Evolutionary conservation across 352 stramenopile species (phyloP).

Genomic region (Plasmopara halstedii): DNA sequence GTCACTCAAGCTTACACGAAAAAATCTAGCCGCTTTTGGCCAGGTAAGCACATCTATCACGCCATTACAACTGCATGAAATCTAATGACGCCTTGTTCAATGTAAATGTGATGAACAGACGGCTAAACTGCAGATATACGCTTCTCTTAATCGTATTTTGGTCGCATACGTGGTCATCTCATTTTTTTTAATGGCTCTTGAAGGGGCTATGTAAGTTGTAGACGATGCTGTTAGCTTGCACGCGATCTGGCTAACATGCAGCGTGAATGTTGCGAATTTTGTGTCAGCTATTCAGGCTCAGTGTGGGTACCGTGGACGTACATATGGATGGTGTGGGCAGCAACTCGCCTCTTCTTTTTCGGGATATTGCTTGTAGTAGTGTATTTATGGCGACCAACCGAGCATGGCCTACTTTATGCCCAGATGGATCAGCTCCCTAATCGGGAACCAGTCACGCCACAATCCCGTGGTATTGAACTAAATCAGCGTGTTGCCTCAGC

Average conservation of each 20-base stretch:
- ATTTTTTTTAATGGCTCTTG: slow-evolving; percentile 66
- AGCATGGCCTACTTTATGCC: slow-evolving; percentile 58
- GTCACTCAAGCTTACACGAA: slow-evolving; percentile 65
- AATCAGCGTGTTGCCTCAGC: slow-evolving; percentile 51
- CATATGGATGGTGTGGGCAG: slow-evolving; percentile 75
- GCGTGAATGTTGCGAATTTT: neutral
- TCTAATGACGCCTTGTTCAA: no score
- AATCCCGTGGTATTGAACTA: slow-evolving; percentile 45
- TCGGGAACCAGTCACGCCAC: slow-evolving; percentile 44
- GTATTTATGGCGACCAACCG: slow-evolving; percentile 66
- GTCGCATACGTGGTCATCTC: slow-evolving; percentile 55
- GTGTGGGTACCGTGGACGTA: slow-evolving; percentile 60
- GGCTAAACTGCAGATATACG: slow-evolving; percentile 74
- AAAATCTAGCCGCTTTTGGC: slow-evolving; percentile 71
- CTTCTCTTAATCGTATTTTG: slow-evolving; percentile 44
- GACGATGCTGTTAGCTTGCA: neutral
- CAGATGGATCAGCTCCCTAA: slow-evolving; percentile 76
- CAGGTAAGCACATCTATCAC: slow-evolving; percentile 31
- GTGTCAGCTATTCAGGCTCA: slow-evolving; percentile 54
- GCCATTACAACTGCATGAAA: neutral
- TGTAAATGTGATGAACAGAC: slow-evolving; percentile 24
- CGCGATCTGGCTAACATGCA: neutral
- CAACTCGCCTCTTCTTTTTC: slow-evolving; percentile 67
- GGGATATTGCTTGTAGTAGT: slow-evolving; percentile 51
- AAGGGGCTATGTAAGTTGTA: slow-evolving; percentile 66